Base-by-base conservation (phyloP, 148 eudicot species). In the Amaranthus cruentus region DNA sequence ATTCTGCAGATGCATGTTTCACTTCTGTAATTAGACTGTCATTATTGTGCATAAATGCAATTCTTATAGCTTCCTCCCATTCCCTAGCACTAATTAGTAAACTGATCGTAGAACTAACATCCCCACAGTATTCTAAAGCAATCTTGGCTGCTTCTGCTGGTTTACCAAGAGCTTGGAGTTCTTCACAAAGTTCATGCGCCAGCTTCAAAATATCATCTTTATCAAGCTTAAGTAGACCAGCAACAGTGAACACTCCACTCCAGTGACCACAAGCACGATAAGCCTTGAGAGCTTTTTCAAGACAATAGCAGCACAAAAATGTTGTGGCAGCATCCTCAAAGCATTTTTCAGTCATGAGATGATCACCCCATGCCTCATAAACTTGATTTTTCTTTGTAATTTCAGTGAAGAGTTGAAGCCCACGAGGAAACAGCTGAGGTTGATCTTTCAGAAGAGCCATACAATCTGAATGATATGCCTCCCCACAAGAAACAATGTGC, bases 301-400 rank as follows among this genome's bases (percentile, higher is more conserved):
- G 75, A 75, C 83, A 80, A 55, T 63, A 83, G 77, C 99, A 91
- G 73, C 92, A 82, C 75, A 91, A 82, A 83, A 85, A 95, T 75
- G 99, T 81, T 9, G 85, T 76, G n/a, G 96, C 99, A 83, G 99
- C 93, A 78, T 95, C 97, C 78, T 91, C 97, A 71, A 86, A 91
- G 83, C 85, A 77, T 89, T 91, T 95, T 72, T 82, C 81, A 62
- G 80, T 79, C 75, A 75, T 72, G 52, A 95, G 88, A 83, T 91
- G 86, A 86, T 95, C 99, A 50, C 97, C 99, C 99, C 94, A 90
- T 43, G 90, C 92, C 86, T 95, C 99, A 78, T 86, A 87, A 76
- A 95, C 83, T 78, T 85, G 81, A 53, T 18, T 79, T 80, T 87
- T 87, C 84, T 85, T 90, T 47, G 76, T 52, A 62, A 84, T 76